These are phyloP conservation scores for Neltuma alba DNA, from an alignment of 306 rosid genomes.

Conservation along the genomic window DNA sequence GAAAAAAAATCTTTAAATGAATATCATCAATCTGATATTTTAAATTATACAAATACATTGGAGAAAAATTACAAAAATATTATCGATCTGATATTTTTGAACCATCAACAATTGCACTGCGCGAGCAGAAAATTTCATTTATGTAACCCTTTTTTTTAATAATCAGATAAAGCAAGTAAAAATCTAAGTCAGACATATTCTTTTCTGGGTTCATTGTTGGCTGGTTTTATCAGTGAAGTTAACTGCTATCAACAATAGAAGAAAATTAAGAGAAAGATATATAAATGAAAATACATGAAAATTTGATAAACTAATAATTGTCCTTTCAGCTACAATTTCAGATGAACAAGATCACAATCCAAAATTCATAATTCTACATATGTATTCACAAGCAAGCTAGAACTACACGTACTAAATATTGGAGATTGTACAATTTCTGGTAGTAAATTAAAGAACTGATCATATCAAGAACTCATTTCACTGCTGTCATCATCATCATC, in stretches of 20 bases:
- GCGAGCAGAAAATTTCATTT: not conserved
- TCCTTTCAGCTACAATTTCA: not conserved
- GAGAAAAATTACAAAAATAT: not conserved
- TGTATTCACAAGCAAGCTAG: not conserved
- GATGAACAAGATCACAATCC: not conserved
- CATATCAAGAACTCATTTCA: slow-evolving; percentile 6
- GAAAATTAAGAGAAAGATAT: not conserved
- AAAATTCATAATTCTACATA: not conserved
- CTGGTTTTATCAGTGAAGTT: not conserved
- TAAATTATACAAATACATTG: not conserved
- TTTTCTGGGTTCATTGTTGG: not conserved
- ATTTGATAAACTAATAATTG: not conserved
- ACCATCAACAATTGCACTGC: not conserved
- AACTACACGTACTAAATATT: not conserved
- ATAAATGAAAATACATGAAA: not conserved
- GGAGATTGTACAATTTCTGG: not conserved
- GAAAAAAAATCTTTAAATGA: not conserved
- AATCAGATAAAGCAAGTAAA: not conserved
- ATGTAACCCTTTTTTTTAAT: not conserved
- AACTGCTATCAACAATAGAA: not conserved
- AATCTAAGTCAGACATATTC: not conserved
- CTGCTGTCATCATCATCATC: not conserved
- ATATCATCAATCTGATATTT: not conserved
- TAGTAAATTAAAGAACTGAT: not conserved
- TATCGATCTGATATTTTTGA: too few relatives aligned